Percentiles rank a stretch among this genome's conserved stretches.
Evolutionary conservation across 768 basidiomycete genomes (phyloP).

Genomic region (Clathrus columnatus): DNA sequence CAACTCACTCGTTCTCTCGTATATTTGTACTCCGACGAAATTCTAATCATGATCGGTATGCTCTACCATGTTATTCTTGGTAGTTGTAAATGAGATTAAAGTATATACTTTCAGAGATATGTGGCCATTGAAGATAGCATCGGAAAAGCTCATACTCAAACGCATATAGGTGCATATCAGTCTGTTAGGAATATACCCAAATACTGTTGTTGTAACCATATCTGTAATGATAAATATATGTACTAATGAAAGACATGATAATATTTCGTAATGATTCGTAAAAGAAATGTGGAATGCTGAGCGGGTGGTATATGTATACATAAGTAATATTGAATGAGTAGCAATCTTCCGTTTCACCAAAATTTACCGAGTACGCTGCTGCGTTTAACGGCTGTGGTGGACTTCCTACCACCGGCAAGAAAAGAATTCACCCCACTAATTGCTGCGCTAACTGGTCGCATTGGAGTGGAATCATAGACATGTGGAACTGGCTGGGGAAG

Average conservation of each 20-base stretch:
- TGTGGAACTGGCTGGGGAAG: conserved; percentile 74
- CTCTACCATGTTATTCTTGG: background rate
- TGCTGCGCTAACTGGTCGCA: conserved; percentile 66
- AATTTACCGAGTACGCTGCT: conserved; percentile 56
- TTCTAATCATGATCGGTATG: background rate
- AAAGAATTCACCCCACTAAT: conserved; percentile 65
- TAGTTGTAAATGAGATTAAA: background rate
- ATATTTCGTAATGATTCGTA: background rate
- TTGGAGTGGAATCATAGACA: conserved; percentile 66
- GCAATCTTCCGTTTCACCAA: conserved; percentile 31
- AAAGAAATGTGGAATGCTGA: no score
- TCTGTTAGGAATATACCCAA: background rate
- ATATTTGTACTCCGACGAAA: conserved; percentile 7
- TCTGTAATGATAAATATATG: background rate
- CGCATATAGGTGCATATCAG: background rate
- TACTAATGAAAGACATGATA: background rate
- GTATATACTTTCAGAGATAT: background rate
- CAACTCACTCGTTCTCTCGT: background rate
- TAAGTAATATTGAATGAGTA: background rate
- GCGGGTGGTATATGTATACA: background rate
- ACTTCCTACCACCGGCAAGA: conserved; percentile 29
- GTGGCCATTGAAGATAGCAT: conserved; percentile 7
- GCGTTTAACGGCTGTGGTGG: conserved; percentile 24
- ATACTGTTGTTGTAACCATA: background rate
- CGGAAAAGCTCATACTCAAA: conserved; percentile 3